These are phyloP conservation scores for Ballota nigra DNA, from an alignment of 257 asterid species.

Conservation along the genomic window DNA sequence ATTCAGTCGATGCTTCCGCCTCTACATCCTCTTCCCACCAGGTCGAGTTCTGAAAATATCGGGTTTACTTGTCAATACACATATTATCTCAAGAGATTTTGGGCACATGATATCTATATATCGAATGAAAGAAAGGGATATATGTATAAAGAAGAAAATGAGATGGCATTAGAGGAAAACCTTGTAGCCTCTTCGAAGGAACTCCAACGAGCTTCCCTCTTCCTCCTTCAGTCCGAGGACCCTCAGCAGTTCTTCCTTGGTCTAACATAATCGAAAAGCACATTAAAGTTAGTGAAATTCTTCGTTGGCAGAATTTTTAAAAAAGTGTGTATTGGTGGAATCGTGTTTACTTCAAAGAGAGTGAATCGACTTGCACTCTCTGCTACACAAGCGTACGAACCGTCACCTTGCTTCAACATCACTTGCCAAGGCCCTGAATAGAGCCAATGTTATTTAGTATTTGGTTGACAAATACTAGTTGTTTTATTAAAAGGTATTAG, in stretches of 20 bases:
- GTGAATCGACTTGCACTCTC: conserved; percentile 85
- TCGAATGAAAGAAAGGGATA: not conserved
- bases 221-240: conserved; percentile 89
- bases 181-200: conserved; percentile 96
- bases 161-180: conserved; percentile 30
- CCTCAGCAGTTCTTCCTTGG: conserved; percentile 92
- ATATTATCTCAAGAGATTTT: not conserved
- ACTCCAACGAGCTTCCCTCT: conserved; percentile 94
- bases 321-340: conserved; percentile 6
- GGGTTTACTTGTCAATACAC: conserved; percentile 12
- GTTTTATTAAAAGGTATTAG: too few species aligned
- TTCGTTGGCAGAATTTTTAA: not conserved
- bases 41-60: conserved; percentile 61
- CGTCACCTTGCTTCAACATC: conserved; percentile 90
- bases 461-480: too few species aligned
- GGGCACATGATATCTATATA: not conserved
- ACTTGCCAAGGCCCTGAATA: conserved; percentile 97
- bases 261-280: conserved; percentile 40
- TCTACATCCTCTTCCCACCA: conserved; percentile 97
- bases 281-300: not conserved
- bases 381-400: conserved; percentile 93
- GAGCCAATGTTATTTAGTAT: not conserved
- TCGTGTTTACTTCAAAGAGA: conserved; percentile 66
- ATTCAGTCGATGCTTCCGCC: conserved; percentile 68
- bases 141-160: not conserved